Conservation (phyloP, 148 eudicot genomes). For the Rhododendron ovatum region DNA sequence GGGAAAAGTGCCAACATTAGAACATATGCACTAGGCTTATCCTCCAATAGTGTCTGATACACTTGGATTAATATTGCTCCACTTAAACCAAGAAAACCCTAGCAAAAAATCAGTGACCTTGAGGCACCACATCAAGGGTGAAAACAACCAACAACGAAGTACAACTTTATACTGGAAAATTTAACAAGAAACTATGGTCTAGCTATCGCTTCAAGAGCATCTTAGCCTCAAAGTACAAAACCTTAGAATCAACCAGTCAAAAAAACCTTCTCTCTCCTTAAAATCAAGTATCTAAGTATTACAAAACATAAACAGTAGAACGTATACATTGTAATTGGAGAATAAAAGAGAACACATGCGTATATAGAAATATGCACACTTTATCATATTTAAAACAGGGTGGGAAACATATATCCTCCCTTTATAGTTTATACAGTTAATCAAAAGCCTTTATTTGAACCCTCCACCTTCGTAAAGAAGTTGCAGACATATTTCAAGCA, state of each 20-base stretch:
- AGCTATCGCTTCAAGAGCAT: background rate
- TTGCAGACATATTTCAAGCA: background rate
- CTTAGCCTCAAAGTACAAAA: background rate
- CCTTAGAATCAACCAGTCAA: background rate
- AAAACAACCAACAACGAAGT: background rate
- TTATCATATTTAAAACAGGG: background rate
- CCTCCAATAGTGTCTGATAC: constrained; percentile 48
- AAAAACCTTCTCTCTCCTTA: background rate
- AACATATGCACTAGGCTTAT: constrained; percentile 47
- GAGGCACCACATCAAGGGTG: background rate
- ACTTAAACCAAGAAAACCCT: constrained; percentile 81
- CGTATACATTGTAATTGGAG: background rate
- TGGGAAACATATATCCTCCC: background rate
- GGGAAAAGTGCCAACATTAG: constrained; percentile 58
- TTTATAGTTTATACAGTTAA: background rate
- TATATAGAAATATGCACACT: background rate
- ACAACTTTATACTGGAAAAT: background rate
- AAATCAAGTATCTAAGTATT: background rate
- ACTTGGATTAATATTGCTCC: constrained; percentile 73
- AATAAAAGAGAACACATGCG: background rate
- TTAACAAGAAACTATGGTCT: background rate
- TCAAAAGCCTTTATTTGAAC: background rate
- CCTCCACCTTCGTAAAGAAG: background rate
- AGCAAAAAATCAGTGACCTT: background rate
- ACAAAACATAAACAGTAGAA: background rate